Conservation (phyloP, 2,329 filamentous ascomycete species). For the Paecilomyces fulvus region DNA sequence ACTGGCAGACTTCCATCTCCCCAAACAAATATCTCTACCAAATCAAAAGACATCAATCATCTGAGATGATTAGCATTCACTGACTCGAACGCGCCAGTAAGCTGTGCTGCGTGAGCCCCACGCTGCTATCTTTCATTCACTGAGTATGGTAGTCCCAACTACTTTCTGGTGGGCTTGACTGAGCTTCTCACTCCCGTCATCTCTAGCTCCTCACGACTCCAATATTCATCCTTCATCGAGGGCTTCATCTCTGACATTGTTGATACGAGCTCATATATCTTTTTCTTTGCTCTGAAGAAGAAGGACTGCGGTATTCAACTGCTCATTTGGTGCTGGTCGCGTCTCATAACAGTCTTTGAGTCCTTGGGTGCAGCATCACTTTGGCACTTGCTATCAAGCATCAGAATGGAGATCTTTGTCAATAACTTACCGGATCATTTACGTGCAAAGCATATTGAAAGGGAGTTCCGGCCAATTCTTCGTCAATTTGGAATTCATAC, state of each 20-base stretch:
- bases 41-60: background rate
- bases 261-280: background rate
- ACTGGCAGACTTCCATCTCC: background rate
- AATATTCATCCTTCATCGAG: background rate
- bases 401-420: conserved; percentile 19
- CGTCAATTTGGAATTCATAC: conserved; percentile 10
- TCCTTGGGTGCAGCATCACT: background rate
- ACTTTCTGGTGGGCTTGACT: background rate
- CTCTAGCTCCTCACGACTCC: background rate
- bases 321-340: background rate
- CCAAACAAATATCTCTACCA: background rate
- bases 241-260: background rate
- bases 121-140: background rate
- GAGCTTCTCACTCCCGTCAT: background rate
- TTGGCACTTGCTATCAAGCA: background rate
- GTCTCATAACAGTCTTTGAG: background rate
- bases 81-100: background rate
- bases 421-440: conserved; percentile 15
- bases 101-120: background rate
- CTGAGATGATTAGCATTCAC: background rate
- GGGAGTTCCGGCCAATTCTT: conserved; percentile 13
- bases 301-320: background rate
- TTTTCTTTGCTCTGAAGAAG: background rate
- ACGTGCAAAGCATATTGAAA: conserved; percentile 11
- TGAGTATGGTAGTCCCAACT: background rate